phyloP scores from a whole-genome alignment of 1,139 yeast genomes.

The Waltiozyma sp. region DNA sequence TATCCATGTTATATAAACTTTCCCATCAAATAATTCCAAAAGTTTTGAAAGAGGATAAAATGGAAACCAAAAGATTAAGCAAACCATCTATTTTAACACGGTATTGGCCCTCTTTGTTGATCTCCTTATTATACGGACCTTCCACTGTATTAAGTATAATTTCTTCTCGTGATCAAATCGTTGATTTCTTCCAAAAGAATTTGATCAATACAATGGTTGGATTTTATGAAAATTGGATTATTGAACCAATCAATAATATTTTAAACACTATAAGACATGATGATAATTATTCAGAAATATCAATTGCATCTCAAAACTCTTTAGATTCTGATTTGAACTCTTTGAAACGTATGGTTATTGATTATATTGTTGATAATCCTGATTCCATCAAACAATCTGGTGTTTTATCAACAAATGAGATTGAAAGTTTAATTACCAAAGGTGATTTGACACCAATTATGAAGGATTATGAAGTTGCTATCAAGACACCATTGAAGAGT shows the following conservation, averaged over 20 bases:
- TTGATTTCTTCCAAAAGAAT: constrained; percentile 45
- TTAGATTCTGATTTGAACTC: constrained; percentile 69
- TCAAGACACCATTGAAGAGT: constrained; percentile 58
- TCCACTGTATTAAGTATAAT: constrained; percentile 31
- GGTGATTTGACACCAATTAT: constrained; percentile 77
- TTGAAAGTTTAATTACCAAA: constrained; percentile 34
- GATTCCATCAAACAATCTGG: background rate
- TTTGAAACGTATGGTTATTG: constrained; percentile 78
- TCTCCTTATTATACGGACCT: constrained; percentile 40
- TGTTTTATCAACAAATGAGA: background rate
- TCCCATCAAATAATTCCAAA: background rate
- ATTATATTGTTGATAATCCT: constrained; percentile 43
- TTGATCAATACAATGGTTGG: constrained; percentile 54
- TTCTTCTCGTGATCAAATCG: constrained; percentile 40
- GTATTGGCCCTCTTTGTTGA: constrained; percentile 54
- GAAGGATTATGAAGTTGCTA: constrained; percentile 68
- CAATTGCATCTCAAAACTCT: constrained; percentile 73
- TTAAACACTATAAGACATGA: constrained; percentile 77
- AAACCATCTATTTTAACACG: constrained; percentile 42
- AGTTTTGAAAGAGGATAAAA: background rate
- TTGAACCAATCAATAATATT: constrained; percentile 66
- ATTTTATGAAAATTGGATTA: constrained; percentile 72
- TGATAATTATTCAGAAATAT: constrained; percentile 41
- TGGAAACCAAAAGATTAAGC: background rate
- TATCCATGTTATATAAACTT: background rate